phyloP scores from a whole-genome alignment of 495 filamentous ascomycete species.

The Talaromyces nanjingensis region DNA sequence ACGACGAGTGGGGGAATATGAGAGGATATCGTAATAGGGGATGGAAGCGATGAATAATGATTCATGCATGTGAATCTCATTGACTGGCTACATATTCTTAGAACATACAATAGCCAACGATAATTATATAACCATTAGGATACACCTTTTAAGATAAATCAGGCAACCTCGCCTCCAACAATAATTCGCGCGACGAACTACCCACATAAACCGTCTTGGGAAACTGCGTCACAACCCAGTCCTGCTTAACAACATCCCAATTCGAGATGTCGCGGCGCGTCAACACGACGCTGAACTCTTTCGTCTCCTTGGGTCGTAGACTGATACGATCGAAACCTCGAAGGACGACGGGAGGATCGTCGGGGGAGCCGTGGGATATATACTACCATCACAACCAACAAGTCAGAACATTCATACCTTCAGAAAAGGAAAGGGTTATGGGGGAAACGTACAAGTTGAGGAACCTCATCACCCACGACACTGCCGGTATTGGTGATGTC shows the following conservation, averaged over 20 bases:
- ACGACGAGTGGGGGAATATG: neutral
- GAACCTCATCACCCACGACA: constrained; percentile 16
- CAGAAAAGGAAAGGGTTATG: too few species aligned
- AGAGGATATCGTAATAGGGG: neutral
- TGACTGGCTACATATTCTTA: neutral
- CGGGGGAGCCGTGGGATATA: constrained; percentile 67
- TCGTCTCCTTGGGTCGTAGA: constrained; percentile 58
- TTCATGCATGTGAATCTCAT: neutral
- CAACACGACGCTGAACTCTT: neutral
- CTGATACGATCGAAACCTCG: constrained; percentile 77
- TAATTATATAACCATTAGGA: neutral
- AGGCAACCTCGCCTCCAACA: neutral
- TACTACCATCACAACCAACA: constrained; percentile 45
- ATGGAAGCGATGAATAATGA: neutral
- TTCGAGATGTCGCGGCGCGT: neutral
- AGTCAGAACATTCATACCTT: too few species aligned
- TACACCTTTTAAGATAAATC: neutral
- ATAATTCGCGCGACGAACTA: neutral
- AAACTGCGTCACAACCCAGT: neutral
- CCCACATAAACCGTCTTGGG: neutral
- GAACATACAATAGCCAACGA: neutral
- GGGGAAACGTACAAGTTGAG: neutral
- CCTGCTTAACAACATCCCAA: neutral
- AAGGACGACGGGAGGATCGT: constrained; percentile 60
- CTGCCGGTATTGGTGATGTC: constrained; percentile 51